phyloP scores from a whole-genome alignment of 1,284 basidiomycete genomes.

The Austroboletus niveus region DNA sequence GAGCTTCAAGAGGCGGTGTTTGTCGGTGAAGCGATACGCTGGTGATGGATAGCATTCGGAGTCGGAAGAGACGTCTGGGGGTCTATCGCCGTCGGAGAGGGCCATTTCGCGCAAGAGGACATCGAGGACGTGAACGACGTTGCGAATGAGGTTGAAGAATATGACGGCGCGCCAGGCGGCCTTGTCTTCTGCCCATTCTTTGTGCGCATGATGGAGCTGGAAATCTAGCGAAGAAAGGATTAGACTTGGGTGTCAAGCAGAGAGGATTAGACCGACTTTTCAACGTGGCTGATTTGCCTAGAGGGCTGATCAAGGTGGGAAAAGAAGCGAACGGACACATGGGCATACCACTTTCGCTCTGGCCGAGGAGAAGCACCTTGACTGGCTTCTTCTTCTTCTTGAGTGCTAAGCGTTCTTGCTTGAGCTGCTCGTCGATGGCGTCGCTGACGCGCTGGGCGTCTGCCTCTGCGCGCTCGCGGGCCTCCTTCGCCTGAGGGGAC shows the following conservation, averaged over 20 bases:
- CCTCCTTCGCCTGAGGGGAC: conserved; percentile 47
- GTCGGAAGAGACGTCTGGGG: conserved; percentile 37
- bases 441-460: conserved; percentile 60
- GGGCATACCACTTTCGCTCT: conserved; percentile 66
- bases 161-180: conserved; percentile 72
- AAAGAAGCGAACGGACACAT: conserved; percentile 26
- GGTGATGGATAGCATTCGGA: conserved; percentile 24
- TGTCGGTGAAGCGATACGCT: conserved; percentile 54
- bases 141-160: conserved; percentile 72
- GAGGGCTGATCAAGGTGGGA: conserved; percentile 29
- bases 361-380: conserved; percentile 62
- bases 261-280: conserved; percentile 40
- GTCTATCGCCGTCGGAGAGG: conserved; percentile 32
- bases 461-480: conserved; percentile 54
- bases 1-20: conserved; percentile 56
- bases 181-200: conserved; percentile 66
- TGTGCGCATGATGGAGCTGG: conserved; percentile 63
- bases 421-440: conserved; percentile 66
- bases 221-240: conserved; percentile 48
- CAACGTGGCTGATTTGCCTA: conserved; percentile 52
- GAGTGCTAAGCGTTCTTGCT: conserved; percentile 48
- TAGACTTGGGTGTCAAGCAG: neutral
- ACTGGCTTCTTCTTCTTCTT: conserved; percentile 58
- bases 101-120: conserved; percentile 55
- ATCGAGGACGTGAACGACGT: conserved; percentile 59